Evolutionary conservation across 1,284 basidiomycete species (phyloP), one percentile per base, ranked within the genome.

Genomic region (Thecaphora frezii): DNA sequence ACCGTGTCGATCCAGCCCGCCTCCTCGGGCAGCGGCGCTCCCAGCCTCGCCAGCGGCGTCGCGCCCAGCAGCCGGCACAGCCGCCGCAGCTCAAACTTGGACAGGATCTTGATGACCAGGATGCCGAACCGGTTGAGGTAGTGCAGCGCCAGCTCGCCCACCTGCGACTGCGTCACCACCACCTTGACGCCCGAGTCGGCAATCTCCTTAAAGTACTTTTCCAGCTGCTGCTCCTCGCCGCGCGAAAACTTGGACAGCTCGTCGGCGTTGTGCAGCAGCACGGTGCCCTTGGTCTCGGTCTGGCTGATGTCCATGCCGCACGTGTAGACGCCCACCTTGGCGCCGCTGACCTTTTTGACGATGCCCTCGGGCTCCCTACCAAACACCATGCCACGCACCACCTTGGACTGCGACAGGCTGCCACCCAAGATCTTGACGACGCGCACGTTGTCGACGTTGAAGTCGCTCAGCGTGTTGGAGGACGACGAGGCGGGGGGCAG

Each of bases 351-450:
- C 71, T 90, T 89, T 82, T 93, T 93, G 69, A 96, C 80, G 21
- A 77, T 82, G 40, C 71, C 91, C 81, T 98, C 94, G 1, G 96
- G 91, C 81, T 96, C 91, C 38, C 93, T 85, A 43, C 91, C 91
- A 73, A 98, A 97, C 0, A 98, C 94, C 96, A 99, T 99, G 45
- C 96, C 96, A 66, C 90, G 87, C 7, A 99, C 88, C 12, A 98
- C 94, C 63, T 85, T 87, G 80, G 92, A 96, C 33, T 84, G 85
- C 12, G 86, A 81, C 19, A 98, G 82, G 70, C 85, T 89, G 44
- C 94, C 91, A 58, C 96, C 96, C 86, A 98, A 89, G 68, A 98
- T 97, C 83, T 98, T 99, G 76, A 98, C 96, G 19, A 99, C 93
- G 21, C 94, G 88, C 1, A 98, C 91, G 66, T 94, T 96, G 81